Conservation (phyloP, 2,329 filamentous ascomycete genomes). For the Neofusicoccum cordaticola region DNA sequence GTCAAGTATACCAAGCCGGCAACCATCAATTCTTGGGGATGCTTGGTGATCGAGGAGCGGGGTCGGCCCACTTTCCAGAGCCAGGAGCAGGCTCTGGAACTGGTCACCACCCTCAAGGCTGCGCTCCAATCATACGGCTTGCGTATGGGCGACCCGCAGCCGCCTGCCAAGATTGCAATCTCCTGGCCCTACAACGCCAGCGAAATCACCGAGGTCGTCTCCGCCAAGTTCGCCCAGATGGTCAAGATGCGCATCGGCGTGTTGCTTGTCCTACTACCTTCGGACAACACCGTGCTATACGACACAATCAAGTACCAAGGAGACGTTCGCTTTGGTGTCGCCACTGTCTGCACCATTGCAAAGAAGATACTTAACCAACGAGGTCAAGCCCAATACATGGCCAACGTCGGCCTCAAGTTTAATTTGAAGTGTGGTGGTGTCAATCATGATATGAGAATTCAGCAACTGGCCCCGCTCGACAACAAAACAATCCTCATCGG, state of each 20-base stretch:
- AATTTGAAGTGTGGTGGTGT: constrained; percentile 46
- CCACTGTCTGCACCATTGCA: constrained; percentile 25
- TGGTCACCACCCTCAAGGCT: background rate
- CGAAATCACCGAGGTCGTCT: constrained; percentile 5
- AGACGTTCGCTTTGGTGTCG: constrained; percentile 25
- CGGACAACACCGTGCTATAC: constrained; percentile 30
- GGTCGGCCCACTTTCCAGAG: background rate
- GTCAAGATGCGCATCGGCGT: constrained; percentile 8
- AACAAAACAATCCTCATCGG: constrained; percentile 82
- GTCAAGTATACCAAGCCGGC: constrained; percentile 28
- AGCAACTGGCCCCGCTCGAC: constrained; percentile 55
- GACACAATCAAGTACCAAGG: constrained; percentile 27
- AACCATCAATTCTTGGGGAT: constrained; percentile 27
- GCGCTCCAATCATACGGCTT: constrained; percentile 10
- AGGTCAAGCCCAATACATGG: constrained; percentile 36
- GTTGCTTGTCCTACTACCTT: constrained; percentile 31
- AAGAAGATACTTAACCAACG: constrained; percentile 36
- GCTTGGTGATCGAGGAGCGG: constrained; percentile 30
- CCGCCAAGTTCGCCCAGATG: constrained; percentile 8
- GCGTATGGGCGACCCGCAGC: background rate
- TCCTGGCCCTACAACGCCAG: background rate
- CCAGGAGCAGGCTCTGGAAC: background rate
- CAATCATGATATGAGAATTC: constrained; percentile 57
- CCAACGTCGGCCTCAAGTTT: constrained; percentile 57
- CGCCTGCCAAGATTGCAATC: constrained; percentile 10